phyloP scores from a whole-genome alignment of 495 filamentous ascomycete species.

The Parmelia sp. region DNA sequence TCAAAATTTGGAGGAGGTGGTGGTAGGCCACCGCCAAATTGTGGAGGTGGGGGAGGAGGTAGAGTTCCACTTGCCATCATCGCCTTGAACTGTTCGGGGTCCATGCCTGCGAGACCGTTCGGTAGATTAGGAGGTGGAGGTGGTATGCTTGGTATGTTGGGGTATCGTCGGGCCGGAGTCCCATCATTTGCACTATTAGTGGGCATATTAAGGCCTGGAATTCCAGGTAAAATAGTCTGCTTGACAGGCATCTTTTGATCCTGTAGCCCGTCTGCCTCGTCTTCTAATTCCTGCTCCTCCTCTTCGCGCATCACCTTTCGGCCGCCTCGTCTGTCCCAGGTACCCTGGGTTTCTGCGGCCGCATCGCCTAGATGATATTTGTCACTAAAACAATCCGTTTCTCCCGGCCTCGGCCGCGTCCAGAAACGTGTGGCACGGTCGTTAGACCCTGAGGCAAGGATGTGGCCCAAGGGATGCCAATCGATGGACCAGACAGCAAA shows the following conservation, averaged over 20 bases:
- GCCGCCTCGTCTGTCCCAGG: constrained; percentile 75
- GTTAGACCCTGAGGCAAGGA: constrained; percentile 97
- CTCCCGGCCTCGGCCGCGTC: constrained; percentile 82
- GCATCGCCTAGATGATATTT: constrained; percentile 91
- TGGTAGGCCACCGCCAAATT: constrained; percentile 44
- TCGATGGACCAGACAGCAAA: constrained; percentile 94
- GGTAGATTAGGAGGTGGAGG: constrained; percentile 45
- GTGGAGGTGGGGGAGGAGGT: constrained; percentile 44
- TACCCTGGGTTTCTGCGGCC: constrained; percentile 86
- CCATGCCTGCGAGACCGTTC: constrained; percentile 51
- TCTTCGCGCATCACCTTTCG: constrained; percentile 79
- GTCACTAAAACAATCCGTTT: constrained; percentile 75
- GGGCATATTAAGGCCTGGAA: constrained; percentile 38
- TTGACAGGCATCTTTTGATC: constrained; percentile 78
- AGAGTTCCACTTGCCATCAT: constrained; percentile 40
- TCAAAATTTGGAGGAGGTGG: constrained; percentile 55
- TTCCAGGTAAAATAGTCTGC: constrained; percentile 45
- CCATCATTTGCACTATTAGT: constrained; percentile 35
- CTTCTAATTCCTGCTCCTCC: constrained; percentile 86
- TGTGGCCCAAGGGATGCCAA: constrained; percentile 95
- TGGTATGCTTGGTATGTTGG: constrained; percentile 44
- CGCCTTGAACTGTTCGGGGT: constrained; percentile 43
- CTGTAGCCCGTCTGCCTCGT: constrained; percentile 86
- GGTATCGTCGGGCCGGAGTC: constrained; percentile 37
- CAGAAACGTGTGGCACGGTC: constrained; percentile 95